Evolutionary conservation across 2,329 filamentous ascomycete genomes (phyloP).

Genomic region (Zopfia rhizophila): DNA sequence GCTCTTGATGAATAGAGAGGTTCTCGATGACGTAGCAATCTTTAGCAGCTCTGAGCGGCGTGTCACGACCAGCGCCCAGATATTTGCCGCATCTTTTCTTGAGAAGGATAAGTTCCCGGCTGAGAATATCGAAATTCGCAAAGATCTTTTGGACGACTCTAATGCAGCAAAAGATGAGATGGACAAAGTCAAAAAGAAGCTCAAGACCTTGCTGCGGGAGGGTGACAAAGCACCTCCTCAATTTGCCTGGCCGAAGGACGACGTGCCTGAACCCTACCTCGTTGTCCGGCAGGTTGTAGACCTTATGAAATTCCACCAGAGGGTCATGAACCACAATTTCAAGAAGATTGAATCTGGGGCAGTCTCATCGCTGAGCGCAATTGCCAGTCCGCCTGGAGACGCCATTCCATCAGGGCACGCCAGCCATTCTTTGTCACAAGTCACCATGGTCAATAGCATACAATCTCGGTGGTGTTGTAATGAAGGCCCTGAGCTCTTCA

Average conservation of each 20-base stretch:
- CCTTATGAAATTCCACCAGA: constrained; percentile 96
- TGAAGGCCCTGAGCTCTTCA: constrained; percentile 93
- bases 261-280: constrained; percentile 92
- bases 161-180: constrained; percentile 99
- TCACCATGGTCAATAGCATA: constrained; percentile 61
- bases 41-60: constrained; percentile 96
- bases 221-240: constrained; percentile 94
- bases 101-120: constrained; percentile 85
- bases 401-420: constrained; percentile 46
- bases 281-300: constrained; percentile 93
- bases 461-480: constrained; percentile 96
- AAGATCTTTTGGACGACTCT: constrained; percentile 94
- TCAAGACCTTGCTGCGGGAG: constrained; percentile 90
- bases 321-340: constrained; percentile 96
- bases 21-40: constrained; percentile 90
- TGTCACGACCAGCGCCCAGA: constrained; percentile 95
- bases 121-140: constrained; percentile 89
- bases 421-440: constrained; percentile 47
- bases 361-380: constrained; percentile 68
- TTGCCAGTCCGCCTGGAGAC: constrained; percentile 37
- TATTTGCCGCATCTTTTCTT: constrained; percentile 90
- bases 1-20: constrained; percentile 89
- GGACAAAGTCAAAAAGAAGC: constrained; percentile 99
- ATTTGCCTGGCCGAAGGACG: constrained; percentile 95
- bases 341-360: constrained; percentile 76